A percentile compares a stretch with the other conserved stretches of the same genome.
Conservation (phyloP, 2,329 filamentous ascomycete genomes). For the Fusarium humuli region DNA sequence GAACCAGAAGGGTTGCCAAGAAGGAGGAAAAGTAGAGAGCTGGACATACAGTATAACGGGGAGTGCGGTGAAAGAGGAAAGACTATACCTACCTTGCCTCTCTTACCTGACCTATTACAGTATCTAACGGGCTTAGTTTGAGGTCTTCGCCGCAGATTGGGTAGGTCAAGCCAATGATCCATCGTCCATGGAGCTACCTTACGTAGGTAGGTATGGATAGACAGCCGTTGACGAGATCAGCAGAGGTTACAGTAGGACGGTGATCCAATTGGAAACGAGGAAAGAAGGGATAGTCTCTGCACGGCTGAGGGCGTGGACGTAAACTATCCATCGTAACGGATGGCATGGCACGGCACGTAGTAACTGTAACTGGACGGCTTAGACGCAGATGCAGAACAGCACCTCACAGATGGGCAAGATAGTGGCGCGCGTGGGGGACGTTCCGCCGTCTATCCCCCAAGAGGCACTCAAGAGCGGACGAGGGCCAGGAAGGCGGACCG, state of each 20-base stretch:
- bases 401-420: constrained; percentile 36
- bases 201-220: constrained; percentile 16
- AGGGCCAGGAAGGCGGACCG: constrained; percentile 38
- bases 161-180: constrained; percentile 19
- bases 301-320: constrained; percentile 39
- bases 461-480: constrained; percentile 20
- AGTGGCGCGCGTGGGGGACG: constrained; percentile 45
- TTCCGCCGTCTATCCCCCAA: constrained; percentile 18
- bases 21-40: constrained; percentile 29
- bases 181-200: constrained; percentile 30
- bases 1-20: constrained; percentile 25
- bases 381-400: constrained; percentile 28
- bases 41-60: constrained; percentile 30
- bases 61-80: constrained; percentile 37
- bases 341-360: constrained; percentile 18
- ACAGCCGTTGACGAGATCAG: constrained; percentile 43
- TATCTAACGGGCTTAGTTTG: constrained; percentile 25
- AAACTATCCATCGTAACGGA: constrained; percentile 21
- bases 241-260: constrained; percentile 29
- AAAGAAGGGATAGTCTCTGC: constrained; percentile 10
- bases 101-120: constrained; percentile 12
- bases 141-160: constrained; percentile 30
- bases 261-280: constrained; percentile 22
- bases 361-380: constrained; percentile 20
- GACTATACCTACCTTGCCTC: constrained; percentile 4